Conservation (phyloP, 108 stramenopile genomes). For the Nitzschia sp. region DNA sequence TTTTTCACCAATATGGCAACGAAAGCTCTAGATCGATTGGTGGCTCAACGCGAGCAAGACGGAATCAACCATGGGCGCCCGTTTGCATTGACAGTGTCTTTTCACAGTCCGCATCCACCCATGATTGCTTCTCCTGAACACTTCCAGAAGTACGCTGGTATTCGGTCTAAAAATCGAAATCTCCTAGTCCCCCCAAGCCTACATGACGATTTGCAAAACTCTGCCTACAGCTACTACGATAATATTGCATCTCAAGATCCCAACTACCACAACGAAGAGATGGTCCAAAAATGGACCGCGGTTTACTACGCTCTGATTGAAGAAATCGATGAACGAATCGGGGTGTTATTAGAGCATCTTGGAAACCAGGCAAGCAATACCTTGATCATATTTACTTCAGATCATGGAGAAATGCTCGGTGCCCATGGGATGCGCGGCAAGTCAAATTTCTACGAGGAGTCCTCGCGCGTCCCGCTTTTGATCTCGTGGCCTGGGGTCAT, state of each 20-base stretch:
- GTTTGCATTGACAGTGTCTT: conserved; percentile 19
- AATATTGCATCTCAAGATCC: not conserved
- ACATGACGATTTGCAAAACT: conserved; percentile 1
- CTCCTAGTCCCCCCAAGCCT: not conserved
- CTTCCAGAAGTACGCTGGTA: not conserved
- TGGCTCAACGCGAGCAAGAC: conserved; percentile 1
- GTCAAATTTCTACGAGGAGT: conserved; percentile 34
- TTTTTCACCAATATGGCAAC: not conserved
- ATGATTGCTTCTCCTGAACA: conserved; percentile 5
- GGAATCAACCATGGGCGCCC: conserved; percentile 8
- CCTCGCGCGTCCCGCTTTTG: conserved; percentile 24
- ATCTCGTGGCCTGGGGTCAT: conserved; percentile 25
- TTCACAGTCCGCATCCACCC: conserved; percentile 33
- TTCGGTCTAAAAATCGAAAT: not conserved
- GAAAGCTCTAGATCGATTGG: conserved; percentile 26
- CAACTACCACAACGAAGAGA: not conserved
- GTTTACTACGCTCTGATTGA: conserved; percentile 31
- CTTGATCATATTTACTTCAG: conserved; percentile 28
- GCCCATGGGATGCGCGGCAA: conserved; percentile 26
- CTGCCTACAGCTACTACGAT: not conserved
- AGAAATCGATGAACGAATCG: conserved; percentile 27
- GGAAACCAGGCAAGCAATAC: conserved; percentile 29
- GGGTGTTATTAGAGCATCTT: conserved; percentile 5
- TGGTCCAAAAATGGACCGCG: conserved; percentile 23
- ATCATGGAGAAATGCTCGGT: conserved; percentile 41